Base-by-base conservation (phyloP, 1,284 basidiomycete species). In the Melampsora allii-populina region DNA sequence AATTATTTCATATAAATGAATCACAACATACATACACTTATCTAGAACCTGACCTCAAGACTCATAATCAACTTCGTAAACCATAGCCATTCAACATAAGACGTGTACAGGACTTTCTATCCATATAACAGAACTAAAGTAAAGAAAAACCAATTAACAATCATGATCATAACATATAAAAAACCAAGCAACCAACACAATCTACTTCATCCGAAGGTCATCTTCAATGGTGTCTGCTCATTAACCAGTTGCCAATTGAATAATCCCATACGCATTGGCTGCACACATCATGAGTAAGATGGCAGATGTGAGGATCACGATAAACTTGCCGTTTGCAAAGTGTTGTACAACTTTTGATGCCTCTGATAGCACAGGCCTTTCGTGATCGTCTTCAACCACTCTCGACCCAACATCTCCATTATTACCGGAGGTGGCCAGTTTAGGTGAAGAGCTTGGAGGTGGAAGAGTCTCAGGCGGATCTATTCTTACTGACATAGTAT, bases 261-360 rank as follows among this genome's bases (percentile, higher is more conserved):
- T 33, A 27, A 74, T 66, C 36, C 63, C 71, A 63, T 74, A 74
- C 14, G 53, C 29, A 65, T 74, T 74, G n/a, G 71, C 64, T 39
- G 53, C 58, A 24, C 63, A 66, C 31, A 63, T 59, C 21, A 66
- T 29, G 10, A 53, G n/a, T 19, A 74, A 50, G 27, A 74, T 66
- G 5, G 36, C 33, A 63, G 56, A 66, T 17, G 42, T 61, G 29
- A 61, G 46, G 6, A 63, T 14, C 24, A 59, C 48, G 12, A 61
- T 24, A 0, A 63, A 7, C 24, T 31, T 27, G 2, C 39, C 29
- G 29, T 74, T 74, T 14, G 63, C 63, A 67, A 74, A 74, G 5
- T 36, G 61, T 14, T 46, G 63, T 4, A 48, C 64, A 17, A 24
- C 3, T 56, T 9, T 10, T 14, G 53, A 19, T 24, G 5, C 53